phyloP scores from a whole-genome alignment of 2,329 filamentous ascomycete species.

The Cucurbitaria berberidis region DNA sequence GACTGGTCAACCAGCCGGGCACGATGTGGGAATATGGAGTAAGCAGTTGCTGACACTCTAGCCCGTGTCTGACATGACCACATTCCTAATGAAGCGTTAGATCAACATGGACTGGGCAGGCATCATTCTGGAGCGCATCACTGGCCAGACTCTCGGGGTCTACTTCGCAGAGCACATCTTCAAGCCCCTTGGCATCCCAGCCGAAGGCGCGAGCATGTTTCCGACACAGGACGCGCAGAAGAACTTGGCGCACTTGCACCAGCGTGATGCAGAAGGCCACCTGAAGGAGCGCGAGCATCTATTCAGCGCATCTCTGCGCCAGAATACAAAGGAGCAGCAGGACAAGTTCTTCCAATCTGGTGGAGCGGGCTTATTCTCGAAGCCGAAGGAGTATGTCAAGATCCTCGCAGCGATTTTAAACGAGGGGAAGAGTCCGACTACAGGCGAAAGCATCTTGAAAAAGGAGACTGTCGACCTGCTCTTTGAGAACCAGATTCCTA shows the following conservation, averaged over 20 bases:
- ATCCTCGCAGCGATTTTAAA: conserved; percentile 69
- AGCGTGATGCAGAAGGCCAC: conserved; percentile 53
- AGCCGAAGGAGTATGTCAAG: conserved; percentile 65
- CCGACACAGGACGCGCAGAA: conserved; percentile 61
- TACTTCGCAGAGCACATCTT: conserved; percentile 57
- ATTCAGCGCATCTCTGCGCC: conserved; percentile 56
- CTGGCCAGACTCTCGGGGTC: conserved; percentile 51
- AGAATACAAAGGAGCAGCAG: conserved; percentile 53
- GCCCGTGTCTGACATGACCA: no score
- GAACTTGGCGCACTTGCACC: conserved; percentile 64
- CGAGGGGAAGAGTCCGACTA: conserved; percentile 65
- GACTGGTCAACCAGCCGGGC: conserved; percentile 69
- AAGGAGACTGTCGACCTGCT: conserved; percentile 66
- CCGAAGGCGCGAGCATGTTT: conserved; percentile 61
- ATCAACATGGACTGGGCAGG: conserved; percentile 59
- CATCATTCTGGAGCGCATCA: conserved; percentile 54
- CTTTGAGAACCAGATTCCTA: conserved; percentile 68
- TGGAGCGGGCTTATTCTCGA: conserved; percentile 66
- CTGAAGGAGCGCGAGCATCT: conserved; percentile 57
- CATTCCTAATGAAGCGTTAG: conserved; percentile 44
- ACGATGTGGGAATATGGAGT: conserved; percentile 64
- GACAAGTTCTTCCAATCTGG: conserved; percentile 62
- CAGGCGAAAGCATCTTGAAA: conserved; percentile 61
- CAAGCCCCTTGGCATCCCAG: conserved; percentile 52
- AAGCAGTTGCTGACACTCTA: conserved; percentile 14